A percentile compares a stretch with the other conserved stretches of the same genome.
These are phyloP conservation scores for Didymella lethalis DNA, from an alignment of 2,329 filamentous ascomycete species.

Conservation along the genomic window DNA sequence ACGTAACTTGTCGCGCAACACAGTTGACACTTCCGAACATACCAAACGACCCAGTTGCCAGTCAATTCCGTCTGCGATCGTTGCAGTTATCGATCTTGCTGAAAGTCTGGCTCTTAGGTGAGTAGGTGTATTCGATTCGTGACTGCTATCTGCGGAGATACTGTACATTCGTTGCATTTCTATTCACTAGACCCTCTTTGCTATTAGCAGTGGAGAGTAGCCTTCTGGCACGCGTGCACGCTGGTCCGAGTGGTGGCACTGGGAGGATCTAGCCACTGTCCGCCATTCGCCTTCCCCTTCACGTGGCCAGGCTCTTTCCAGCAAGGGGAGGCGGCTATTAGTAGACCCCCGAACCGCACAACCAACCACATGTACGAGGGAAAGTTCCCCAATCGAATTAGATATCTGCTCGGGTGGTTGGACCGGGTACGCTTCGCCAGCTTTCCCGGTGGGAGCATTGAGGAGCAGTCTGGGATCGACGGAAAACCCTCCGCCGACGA, in stretches of 20 bases:
- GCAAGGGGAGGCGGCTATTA: neutral
- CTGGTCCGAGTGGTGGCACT: neutral
- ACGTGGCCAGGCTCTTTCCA: neutral
- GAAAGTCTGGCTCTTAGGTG: neutral
- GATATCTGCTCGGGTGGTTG: neutral
- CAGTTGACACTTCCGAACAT: neutral
- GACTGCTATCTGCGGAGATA: neutral
- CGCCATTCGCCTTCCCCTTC: neutral
- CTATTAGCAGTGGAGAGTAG: neutral
- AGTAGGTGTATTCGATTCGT: neutral
- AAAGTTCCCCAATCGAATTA: slow-evolving; percentile 5
- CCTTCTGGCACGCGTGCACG: neutral
- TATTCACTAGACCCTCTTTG: neutral
- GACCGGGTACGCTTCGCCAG: neutral
- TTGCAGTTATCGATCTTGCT: neutral
- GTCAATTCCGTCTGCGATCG: neutral
- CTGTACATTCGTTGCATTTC: neutral
- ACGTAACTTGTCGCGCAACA: neutral
- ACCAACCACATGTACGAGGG: neutral
- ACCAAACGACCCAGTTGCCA: neutral
- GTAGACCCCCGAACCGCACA: neutral
- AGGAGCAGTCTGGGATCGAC: neutral
- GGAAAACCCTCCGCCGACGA: neutral
- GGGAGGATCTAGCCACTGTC: neutral
- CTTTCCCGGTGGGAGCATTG: neutral